These are phyloP conservation scores for Psilocybe cubensis DNA, from an alignment of 768 basidiomycete species.

Conservation along the genomic window DNA sequence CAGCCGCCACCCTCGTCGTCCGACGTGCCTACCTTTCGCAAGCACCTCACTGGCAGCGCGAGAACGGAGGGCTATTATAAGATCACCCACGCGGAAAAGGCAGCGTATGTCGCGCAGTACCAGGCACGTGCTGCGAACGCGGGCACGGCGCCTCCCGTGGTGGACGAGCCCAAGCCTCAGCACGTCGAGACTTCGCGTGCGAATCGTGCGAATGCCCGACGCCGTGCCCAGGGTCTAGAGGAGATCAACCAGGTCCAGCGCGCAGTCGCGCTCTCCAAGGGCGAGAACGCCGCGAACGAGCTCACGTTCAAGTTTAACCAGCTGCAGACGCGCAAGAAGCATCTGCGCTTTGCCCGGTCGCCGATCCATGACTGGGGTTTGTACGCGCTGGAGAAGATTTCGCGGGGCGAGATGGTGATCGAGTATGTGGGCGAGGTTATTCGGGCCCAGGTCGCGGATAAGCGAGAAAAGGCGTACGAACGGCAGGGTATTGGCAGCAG, in stretches of 20 bases:
- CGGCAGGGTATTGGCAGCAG: slow-evolving; percentile 97
- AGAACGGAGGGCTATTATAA: slow-evolving; percentile 96
- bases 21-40: slow-evolving; percentile 61
- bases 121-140: slow-evolving; percentile 59
- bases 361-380: slow-evolving; percentile 99
- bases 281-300: slow-evolving; percentile 72
- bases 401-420: slow-evolving; percentile 96
- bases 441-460: slow-evolving; percentile 93
- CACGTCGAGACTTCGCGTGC: slow-evolving; percentile 80
- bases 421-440: slow-evolving; percentile 99
- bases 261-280: slow-evolving; percentile 74
- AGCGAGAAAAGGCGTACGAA: slow-evolving; percentile 96
- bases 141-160: slow-evolving; percentile 37
- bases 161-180: slow-evolving; percentile 51
- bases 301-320: slow-evolving; percentile 97
- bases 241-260: slow-evolving; percentile 92
- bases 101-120: slow-evolving; percentile 90
- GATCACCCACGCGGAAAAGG: slow-evolving; percentile 90
- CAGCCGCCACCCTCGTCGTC: slow-evolving; percentile 26
- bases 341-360: slow-evolving; percentile 90
- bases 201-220: slow-evolving; percentile 90
- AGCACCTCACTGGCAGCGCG: slow-evolving; percentile 84
- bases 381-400: slow-evolving; percentile 97
- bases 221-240: slow-evolving; percentile 90
- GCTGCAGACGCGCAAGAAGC: slow-evolving; percentile 97